Base-by-base conservation (phyloP, 163 green algal genomes). In the Chloroidium sp. region DNA sequence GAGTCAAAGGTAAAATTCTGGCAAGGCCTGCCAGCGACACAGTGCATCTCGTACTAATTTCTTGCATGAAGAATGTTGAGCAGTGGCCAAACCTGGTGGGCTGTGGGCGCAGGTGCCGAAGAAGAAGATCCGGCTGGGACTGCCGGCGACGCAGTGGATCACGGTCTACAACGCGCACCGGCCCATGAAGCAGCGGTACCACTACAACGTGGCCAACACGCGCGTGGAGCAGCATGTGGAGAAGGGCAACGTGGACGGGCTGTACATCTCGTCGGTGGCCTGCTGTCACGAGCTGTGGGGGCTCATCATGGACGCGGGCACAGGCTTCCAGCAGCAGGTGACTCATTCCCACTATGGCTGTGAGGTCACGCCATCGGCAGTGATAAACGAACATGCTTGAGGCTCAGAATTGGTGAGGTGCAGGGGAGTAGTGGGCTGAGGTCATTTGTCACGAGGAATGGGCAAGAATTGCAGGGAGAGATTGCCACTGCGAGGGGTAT, bases 121-220 rank as follows among this genome's bases (percentile, higher is more conserved):
- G 88, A 95, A 89, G 87, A 88, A 97, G 86, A 93, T 97, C 61
- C 90, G 96, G 58, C 85, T 99, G 81, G 96, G 96, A 4, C 90
- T 98, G 81, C 96, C 96, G 3, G 96, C 96, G n/a, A 96, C 93
- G 59, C 96, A 99, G 90, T 99, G 96, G 96, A 98, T 99, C 85
- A 98, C 96, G 2, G 93, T 99, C 8, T 99, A 99, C 93, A 99
- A 99, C 86, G 95, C 95, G 60, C 94, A 98, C 89, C 89, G 92
- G 69, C 95, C 96, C 68, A 99, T 99, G 96, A 99, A 99, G 91
- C 96, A 99, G 90, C 90, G 96, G 75, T 99, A 99, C 87, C 96
- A 99, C 88, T 99, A 99, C 93, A 99, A 99, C 86, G 96, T 99
- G 79, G 94, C 95, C 74, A 96, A 98, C 85, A 93, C 90, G 61